phyloP scores from a whole-genome alignment of 2,329 filamentous ascomycete genomes.

The Metarhizium brunneum region DNA sequence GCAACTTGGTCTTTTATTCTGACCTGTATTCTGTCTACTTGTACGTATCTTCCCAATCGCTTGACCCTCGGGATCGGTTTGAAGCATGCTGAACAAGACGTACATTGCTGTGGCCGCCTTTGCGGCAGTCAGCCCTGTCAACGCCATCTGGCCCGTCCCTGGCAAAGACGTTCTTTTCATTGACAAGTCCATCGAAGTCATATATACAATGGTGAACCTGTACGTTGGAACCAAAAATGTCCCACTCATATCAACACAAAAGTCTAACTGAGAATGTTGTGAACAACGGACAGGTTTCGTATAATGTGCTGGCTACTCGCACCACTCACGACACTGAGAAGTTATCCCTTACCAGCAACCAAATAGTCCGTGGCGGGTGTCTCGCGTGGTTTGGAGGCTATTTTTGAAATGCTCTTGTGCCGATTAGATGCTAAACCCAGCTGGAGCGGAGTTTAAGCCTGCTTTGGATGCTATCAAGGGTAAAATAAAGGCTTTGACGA shows the following conservation, averaged over 20 bases:
- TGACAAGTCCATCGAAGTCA: constrained; percentile 39
- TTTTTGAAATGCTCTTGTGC: constrained; percentile 64
- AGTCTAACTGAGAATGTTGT: constrained; percentile 10
- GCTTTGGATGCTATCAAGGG: constrained; percentile 28
- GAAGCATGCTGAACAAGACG: background rate
- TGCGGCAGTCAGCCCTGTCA: constrained; percentile 26
- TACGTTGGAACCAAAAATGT: constrained; percentile 13
- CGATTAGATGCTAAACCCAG: constrained; percentile 64
- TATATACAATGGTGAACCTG: constrained; percentile 44
- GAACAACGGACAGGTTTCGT: background rate
- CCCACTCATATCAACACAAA: background rate
- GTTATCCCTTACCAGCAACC: constrained; percentile 34
- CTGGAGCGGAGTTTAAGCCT: constrained; percentile 58
- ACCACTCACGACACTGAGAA: constrained; percentile 35
- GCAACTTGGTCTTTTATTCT: background rate
- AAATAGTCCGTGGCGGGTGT: constrained; percentile 46
- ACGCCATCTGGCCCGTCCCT: constrained; percentile 52
- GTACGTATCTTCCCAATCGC: too few relatives aligned
- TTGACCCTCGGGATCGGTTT: background rate
- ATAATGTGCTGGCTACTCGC: background rate
- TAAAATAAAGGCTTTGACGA: constrained; percentile 49
- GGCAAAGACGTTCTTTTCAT: constrained; percentile 47
- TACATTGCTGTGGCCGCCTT: constrained; percentile 28
- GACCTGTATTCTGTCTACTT: background rate
- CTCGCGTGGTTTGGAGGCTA: constrained; percentile 49